A percentile compares a stretch with the other conserved stretches of the same genome.
These are phyloP conservation scores for Brassica balearica DNA, from an alignment of 441 rosid genomes.

Conservation along the genomic window DNA sequence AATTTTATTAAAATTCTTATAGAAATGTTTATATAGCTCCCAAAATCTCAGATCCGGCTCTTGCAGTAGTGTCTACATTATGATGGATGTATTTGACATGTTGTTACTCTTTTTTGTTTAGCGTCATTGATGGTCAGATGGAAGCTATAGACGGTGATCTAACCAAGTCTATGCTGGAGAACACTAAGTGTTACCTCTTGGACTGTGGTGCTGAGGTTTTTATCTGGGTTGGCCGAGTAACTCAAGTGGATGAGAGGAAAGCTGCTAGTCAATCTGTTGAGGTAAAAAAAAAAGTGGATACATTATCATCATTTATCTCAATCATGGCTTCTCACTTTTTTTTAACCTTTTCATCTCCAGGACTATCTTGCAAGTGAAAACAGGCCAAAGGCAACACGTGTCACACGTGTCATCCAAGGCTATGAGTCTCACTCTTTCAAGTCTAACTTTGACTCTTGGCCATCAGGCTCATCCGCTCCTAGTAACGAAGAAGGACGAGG, in stretches of 20 bases:
- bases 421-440: constrained; percentile 93
- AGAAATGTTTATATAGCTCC: too few species aligned
- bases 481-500: constrained; percentile 98
- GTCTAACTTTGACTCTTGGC: constrained; percentile 96
- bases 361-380: constrained; percentile 74
- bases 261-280: constrained; percentile 79
- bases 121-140: constrained; percentile 73
- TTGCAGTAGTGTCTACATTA: too few species aligned
- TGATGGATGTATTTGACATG: constrained; percentile 35
- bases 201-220: constrained; percentile 93
- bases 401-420: constrained; percentile 91
- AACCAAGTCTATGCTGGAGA: constrained; percentile 86
- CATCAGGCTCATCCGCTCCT: constrained; percentile 80
- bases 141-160: constrained; percentile 80
- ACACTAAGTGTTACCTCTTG: constrained; percentile 84
- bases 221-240: constrained; percentile 97
- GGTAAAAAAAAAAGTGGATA: constrained; percentile 54
- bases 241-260: constrained; percentile 98
- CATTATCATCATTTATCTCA: constrained; percentile 3
- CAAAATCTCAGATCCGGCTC: too few species aligned
- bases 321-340: constrained; percentile 44
- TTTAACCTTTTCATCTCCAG: constrained; percentile 56
- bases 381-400: constrained; percentile 85
- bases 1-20: too few species aligned
- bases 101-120: constrained; percentile 39